Conservation (phyloP, 192 early-diverging fungal genomes). For the Coemansia sp. region DNA sequence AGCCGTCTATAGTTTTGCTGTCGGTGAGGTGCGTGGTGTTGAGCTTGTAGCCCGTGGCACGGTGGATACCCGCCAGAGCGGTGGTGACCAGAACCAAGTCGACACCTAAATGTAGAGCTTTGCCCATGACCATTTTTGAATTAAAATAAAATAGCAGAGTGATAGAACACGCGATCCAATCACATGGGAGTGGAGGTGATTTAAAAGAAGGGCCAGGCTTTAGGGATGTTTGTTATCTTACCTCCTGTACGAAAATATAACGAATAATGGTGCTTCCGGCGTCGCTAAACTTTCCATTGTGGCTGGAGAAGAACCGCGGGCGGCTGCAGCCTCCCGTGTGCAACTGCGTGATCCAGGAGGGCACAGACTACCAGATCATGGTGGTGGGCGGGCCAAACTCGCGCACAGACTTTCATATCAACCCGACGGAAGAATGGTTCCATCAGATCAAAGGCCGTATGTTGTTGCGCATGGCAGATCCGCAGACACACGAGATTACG, state of each 20-base stretch:
- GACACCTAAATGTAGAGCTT: slow-evolving; percentile 1
- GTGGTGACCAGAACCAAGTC: slow-evolving; percentile 2
- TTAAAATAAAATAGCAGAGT: not conserved
- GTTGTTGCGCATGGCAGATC: slow-evolving; percentile 85
- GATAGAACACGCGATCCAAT: not conserved
- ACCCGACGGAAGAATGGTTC: slow-evolving; percentile 99
- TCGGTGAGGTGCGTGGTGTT: not conserved
- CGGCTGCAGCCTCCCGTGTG: slow-evolving; percentile 90
- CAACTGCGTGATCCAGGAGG: slow-evolving; percentile 85
- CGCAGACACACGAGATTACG: slow-evolving; percentile 60
- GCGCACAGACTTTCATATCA: slow-evolving; percentile 96
- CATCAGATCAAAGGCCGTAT: slow-evolving; percentile 92
- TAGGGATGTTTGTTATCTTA: not conserved
- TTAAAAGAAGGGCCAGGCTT: too few relatives aligned
- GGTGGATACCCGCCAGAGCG: not conserved
- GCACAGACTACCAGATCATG: slow-evolving; percentile 87
- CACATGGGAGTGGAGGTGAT: not conserved
- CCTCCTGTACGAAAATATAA: not conserved
- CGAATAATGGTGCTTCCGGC: slow-evolving; percentile 55
- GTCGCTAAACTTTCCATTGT: slow-evolving; percentile 88
- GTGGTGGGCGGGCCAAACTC: slow-evolving; percentile 91
- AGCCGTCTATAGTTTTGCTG: not conserved
- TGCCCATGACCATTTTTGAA: not conserved
- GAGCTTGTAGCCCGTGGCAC: slow-evolving; percentile 1
- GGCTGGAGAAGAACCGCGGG: slow-evolving; percentile 80